Evolutionary conservation across 202 grass and related monocot genomes (phyloP).

Genomic region (Panicum virgatum): DNA sequence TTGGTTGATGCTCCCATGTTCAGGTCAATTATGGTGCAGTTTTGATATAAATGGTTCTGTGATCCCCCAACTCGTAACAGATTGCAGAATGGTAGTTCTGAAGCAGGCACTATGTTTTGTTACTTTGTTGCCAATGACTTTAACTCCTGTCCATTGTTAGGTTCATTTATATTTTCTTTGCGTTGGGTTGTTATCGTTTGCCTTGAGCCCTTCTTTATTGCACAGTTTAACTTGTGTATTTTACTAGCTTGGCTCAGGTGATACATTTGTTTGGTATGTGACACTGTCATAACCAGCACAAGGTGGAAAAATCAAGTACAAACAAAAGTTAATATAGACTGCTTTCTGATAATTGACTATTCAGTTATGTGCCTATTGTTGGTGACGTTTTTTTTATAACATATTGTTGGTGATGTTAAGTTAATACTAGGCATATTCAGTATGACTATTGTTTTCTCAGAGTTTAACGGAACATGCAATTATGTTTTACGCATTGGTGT

Average conservation of each 20-base stretch:
- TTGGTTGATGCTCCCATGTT: slow-evolving; percentile 31
- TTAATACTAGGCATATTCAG: too few relatives aligned
- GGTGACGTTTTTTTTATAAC: too few relatives aligned
- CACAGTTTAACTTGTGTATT: neutral
- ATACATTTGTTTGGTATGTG: too few relatives aligned
- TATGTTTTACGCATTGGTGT: neutral
- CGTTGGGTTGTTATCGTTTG: slow-evolving; percentile 1
- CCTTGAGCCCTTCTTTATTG: neutral
- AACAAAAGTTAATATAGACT: too few relatives aligned
- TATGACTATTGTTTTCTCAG: neutral
- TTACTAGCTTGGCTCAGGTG: too few relatives aligned
- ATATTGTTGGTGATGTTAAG: too few relatives aligned
- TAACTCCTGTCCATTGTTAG: neutral
- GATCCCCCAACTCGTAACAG: slow-evolving; percentile 69
- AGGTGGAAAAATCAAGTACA: too few relatives aligned
- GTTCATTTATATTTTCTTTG: slow-evolving; percentile 24
- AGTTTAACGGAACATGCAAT: neutral
- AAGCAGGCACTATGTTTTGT: slow-evolving; percentile 65
- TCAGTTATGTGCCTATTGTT: too few relatives aligned
- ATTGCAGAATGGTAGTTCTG: slow-evolving; percentile 84
- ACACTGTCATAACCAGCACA: too few relatives aligned
- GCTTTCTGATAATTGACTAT: too few relatives aligned
- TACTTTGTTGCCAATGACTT: slow-evolving; percentile 13
- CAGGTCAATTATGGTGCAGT: slow-evolving; percentile 92
- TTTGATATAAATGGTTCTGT: slow-evolving; percentile 96